Evolutionary conservation across 1,284 basidiomycete species (phyloP), one percentile per base, ranked within the genome.

Genomic region (Tremellales sp.): DNA sequence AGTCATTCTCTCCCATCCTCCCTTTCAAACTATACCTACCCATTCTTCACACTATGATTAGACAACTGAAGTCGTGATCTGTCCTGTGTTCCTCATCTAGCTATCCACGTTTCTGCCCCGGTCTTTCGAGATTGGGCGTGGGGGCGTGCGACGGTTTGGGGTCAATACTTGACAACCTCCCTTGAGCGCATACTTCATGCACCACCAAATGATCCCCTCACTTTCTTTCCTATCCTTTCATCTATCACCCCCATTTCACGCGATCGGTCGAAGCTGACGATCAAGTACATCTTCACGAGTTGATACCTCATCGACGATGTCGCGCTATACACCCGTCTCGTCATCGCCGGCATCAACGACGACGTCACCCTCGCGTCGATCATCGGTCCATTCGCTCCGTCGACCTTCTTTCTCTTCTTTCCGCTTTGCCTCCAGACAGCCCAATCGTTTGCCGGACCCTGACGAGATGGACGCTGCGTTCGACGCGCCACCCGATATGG

Each of bases 401-500:
- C 58, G 56, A n/a, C 53, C 58, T 24, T 57, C 56, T 3, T 43
- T 65, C 31, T 64, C 61, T 4, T 65, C 65, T 22, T 61, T 66
- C 45, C 54, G 57, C 17, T 45, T 60, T 46, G 24, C 35, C 45
- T 35, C 39, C n/a, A 19, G 50, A 46, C n/a, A 54, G 40, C 23
- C 57, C 31, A 48, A 48, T 26, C 40, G 44, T 10, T 37, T 70
- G 15, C 69, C 71, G 4, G 68, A 73, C 56, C 64, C 71, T 3
- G 54, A 62, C 27, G 73, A 75, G 54, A 73, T 75, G 72, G 70
- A 73, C 46, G 68, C 66, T 12, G 72, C 73, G 8, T 75, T 75
- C 43, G 70, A 73, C 40, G 68, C 53, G 13, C 66, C 65, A 0
- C 54, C 29, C 25, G 57, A 61, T 15, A 17, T 17, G 35, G 60